phyloP scores from a whole-genome alignment of 2,329 filamentous ascomycete species.

The Hymenoscyphus fructigenus region DNA sequence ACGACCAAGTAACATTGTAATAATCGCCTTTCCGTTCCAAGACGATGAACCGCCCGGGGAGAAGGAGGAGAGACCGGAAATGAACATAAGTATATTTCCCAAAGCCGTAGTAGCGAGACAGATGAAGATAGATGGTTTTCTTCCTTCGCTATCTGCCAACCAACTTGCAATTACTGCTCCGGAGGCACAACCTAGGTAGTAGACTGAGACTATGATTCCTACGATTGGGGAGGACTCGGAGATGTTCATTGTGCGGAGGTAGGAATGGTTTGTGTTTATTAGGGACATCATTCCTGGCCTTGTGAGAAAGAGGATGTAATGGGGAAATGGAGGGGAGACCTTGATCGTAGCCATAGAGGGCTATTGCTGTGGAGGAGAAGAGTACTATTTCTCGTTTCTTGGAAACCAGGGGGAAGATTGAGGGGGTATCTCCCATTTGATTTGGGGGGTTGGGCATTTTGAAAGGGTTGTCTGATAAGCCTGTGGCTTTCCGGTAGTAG shows the following conservation, averaged over 20 bases:
- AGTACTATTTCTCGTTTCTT: constrained; percentile 40
- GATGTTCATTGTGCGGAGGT: constrained; percentile 58
- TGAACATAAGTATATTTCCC: constrained; percentile 61
- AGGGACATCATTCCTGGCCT: constrained; percentile 66
- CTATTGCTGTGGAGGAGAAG: constrained; percentile 43
- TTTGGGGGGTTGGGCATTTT: constrained; percentile 37
- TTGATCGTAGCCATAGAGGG: constrained; percentile 83
- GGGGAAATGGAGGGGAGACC: constrained; percentile 41
- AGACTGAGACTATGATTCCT: constrained; percentile 59
- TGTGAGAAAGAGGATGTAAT: background rate
- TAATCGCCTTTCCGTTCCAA: constrained; percentile 49
- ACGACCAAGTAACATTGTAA: constrained; percentile 37
- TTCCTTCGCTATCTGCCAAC: constrained; percentile 52
- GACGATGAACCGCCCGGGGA: constrained; percentile 41
- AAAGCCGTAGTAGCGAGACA: constrained; percentile 53
- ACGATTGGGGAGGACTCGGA: constrained; percentile 49
- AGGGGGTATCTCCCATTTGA: constrained; percentile 23
- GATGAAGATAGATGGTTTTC: constrained; percentile 55
- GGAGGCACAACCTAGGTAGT: constrained; percentile 60
- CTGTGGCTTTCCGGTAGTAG: background rate
- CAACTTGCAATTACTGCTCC: constrained; percentile 57
- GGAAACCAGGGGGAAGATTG: constrained; percentile 31
- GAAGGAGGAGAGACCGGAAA: constrained; percentile 45
- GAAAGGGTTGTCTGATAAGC: background rate
- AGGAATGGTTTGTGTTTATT: constrained; percentile 55